phyloP scores from a whole-genome alignment of 2,329 filamentous ascomycete genomes.

The Zasmidium citrigriseum region DNA sequence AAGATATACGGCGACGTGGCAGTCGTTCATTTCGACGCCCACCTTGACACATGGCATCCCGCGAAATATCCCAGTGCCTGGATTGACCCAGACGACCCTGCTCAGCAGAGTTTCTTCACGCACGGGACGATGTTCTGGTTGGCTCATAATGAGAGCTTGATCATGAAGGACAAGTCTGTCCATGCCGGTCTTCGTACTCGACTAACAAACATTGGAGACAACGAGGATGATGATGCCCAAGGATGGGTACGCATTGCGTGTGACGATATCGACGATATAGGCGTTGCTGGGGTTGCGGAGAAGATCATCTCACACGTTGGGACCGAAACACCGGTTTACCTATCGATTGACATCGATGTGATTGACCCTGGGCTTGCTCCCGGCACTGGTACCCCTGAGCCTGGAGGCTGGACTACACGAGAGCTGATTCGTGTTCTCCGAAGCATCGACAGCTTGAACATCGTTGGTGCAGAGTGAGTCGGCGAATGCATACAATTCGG shows the following conservation, averaged over 20 bases:
- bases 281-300: constrained; percentile 68
- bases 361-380: constrained; percentile 54
- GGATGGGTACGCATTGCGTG: constrained; percentile 79
- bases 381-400: constrained; percentile 62
- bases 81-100: constrained; percentile 53
- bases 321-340: constrained; percentile 74
- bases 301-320: constrained; percentile 72
- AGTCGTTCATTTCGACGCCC: constrained; percentile 57
- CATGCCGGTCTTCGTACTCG: constrained; percentile 83
- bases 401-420: constrained; percentile 80
- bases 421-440: constrained; percentile 83
- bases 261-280: constrained; percentile 85
- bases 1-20: constrained; percentile 47
- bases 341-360: constrained; percentile 68
- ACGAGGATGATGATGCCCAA: constrained; percentile 69
- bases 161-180: constrained; percentile 72
- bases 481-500: neutral
- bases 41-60: constrained; percentile 85
- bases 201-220: constrained; percentile 68
- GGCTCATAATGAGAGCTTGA: constrained; percentile 76
- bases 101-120: constrained; percentile 73
- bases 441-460: constrained; percentile 77
- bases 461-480: constrained; percentile 70
- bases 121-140: constrained; percentile 94
- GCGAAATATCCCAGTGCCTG: constrained; percentile 77